Conservation (phyloP, 208 protist genomes). For the Endotrypanum monterogeii region DNA sequence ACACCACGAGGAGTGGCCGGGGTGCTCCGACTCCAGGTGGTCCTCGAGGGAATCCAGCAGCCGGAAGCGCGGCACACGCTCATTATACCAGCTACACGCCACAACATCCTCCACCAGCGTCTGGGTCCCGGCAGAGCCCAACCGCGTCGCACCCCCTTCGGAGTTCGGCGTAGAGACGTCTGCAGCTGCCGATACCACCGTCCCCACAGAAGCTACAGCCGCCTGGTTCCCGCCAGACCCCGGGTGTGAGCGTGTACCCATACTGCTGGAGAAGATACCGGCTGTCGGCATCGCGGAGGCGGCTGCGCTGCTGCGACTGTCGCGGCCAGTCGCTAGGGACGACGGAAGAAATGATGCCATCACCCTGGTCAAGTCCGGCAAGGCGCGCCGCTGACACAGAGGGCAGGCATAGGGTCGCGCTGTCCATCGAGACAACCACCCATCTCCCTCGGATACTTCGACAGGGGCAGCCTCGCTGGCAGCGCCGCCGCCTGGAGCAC, state of each 20-base stretch:
- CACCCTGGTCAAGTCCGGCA: not conserved
- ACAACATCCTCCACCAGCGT: slow-evolving; percentile 12
- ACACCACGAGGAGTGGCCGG: slow-evolving; percentile 25
- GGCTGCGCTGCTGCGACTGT: not conserved
- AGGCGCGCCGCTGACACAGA: slow-evolving; percentile 18
- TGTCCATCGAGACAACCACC: slow-evolving; percentile 15
- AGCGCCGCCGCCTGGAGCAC: not conserved
- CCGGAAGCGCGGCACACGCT: slow-evolving; percentile 38
- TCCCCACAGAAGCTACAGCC: not conserved
- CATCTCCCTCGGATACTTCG: not conserved
- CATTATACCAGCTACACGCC: slow-evolving; percentile 23
- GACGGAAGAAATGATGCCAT: slow-evolving; percentile 6
- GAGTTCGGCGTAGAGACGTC: not conserved
- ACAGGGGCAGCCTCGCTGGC: not conserved
- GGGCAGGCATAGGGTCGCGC: slow-evolving; percentile 29
- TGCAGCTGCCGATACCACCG: not conserved
- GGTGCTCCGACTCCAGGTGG: slow-evolving; percentile 36
- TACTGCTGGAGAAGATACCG: not conserved
- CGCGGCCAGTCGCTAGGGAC: not conserved
- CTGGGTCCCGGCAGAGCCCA: not conserved
- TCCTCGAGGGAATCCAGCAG: slow-evolving; percentile 64
- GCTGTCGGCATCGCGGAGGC: not conserved
- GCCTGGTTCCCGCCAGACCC: not conserved
- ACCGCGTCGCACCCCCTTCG: not conserved
- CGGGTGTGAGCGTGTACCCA: not conserved